These are phyloP conservation scores for Pichia sp. DNA, from an alignment of 1,139 yeast species.

Conservation along the genomic window DNA sequence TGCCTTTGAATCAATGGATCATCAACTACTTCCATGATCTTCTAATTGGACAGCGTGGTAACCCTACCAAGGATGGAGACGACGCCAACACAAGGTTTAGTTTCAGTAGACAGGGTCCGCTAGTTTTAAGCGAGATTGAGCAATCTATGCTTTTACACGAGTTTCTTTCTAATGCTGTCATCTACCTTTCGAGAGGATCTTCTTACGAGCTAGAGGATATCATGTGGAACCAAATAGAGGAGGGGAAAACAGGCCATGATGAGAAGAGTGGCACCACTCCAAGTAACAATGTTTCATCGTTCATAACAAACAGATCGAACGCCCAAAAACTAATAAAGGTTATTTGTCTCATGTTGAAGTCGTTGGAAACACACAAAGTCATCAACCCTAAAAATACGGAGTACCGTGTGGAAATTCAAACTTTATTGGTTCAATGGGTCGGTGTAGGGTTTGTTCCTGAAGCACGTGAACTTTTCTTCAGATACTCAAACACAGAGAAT, in stretches of 20 bases:
- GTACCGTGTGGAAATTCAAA: conserved; percentile 52
- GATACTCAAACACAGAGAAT: conserved; percentile 11
- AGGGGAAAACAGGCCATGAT: background rate
- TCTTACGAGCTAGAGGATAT: conserved; percentile 33
- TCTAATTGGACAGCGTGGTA: conserved; percentile 51
- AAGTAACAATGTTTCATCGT: conserved; percentile 14
- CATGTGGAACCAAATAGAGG: conserved; percentile 13
- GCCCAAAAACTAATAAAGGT: conserved; percentile 49
- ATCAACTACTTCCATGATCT: conserved; percentile 60
- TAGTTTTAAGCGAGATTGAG: conserved; percentile 53
- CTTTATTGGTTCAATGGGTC: conserved; percentile 58
- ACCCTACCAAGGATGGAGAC: conserved; percentile 14
- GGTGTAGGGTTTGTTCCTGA: conserved; percentile 43
- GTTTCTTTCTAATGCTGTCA: conserved; percentile 53
- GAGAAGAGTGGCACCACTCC: background rate
- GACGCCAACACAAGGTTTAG: conserved; percentile 29
- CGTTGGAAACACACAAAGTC: conserved; percentile 41
- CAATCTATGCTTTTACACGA: conserved; percentile 65
- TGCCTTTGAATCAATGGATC: conserved; percentile 48
- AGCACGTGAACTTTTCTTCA: conserved; percentile 34
- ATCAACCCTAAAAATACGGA: conserved; percentile 44
- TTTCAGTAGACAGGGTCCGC: conserved; percentile 53
- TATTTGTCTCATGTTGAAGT: conserved; percentile 58
- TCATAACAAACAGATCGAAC: conserved; percentile 34
- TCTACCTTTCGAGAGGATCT: conserved; percentile 42